Evolutionary conservation across 352 stramenopile species (phyloP), one percentile per base, ranked within the genome.

Genomic region (Phytophthora cactorum): DNA sequence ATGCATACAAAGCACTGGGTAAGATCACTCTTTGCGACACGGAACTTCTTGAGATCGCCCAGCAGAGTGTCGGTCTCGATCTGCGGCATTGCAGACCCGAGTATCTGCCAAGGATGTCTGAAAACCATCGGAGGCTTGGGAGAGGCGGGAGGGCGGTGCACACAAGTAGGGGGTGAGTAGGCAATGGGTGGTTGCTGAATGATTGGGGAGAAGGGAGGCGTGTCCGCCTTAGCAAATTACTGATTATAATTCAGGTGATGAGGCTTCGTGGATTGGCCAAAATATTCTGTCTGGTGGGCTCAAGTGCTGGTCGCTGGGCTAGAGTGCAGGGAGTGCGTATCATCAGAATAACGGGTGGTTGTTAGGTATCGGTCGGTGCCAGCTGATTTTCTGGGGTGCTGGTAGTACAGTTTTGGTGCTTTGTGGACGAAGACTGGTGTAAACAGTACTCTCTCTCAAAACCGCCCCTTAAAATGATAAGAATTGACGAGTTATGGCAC

Each of bases 11-110:
- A 32, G 51, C 52, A 68, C 14, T 17, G 44, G 2, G 3, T 14
- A 2, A 46, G 32, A 6, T 67, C 59, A 31, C 43, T 68, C 32
- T 68, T 68, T 6, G 9, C n/a, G 6, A 61, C 28, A 10, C 32
- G 11, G 34, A 36, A 56, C 14, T 27, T 50, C 51, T 62, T 68
- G 32, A 43, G 12, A 22, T 11, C 11, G 5, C 34, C 34, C 2
- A 39, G 9, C 9, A 39, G 34, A 39, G 5, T 8, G 39, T 45
- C 10, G 15, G 39, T 1, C 39, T 45, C 39, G 12, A 22, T 8
- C 39, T 45, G 39, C 3, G 39, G 39, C 15, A 45, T 22, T 8
- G 39, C 14, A 45, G 39, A 8, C 39, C 6, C 39, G 39, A 45
- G 39, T 45, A 45, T 5, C 15, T 22, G 15, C 32, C 15, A 45